Base-by-base conservation (phyloP, 768 basidiomycete genomes). In the Suillus decipiens region DNA sequence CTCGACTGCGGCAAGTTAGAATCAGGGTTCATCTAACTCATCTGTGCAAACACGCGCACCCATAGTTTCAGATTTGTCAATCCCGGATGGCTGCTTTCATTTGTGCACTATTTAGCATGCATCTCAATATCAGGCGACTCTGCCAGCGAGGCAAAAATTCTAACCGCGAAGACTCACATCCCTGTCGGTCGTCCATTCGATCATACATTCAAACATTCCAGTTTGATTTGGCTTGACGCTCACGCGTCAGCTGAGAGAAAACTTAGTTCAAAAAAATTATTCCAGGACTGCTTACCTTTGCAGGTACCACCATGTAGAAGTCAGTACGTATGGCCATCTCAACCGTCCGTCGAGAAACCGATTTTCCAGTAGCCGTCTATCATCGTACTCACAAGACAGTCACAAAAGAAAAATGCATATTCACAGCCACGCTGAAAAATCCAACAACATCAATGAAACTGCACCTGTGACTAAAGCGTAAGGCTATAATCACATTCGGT, bases 401-500 rank as follows among this genome's bases (percentile, higher is more conserved):
- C 31, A 19, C 51, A 53, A 53, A 53, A 33, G 10, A 33, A 53
- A 53, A 10, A 53, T 53, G 33, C 51, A 53, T n/a, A 53, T 53
- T 53, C 10, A 33, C 19, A 33, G 24, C 39, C 41, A 41, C 24
- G 28, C 37, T 57, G 37, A 56, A 41, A 39, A 56, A 17, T 39
- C 6, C 37, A 56, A 39, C 24, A 39, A 56, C 37, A 57, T 57
- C 36, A 41, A 39, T 6, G 17, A 28, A 41, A 17, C 14, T 2
- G 15, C 24, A 10, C 24, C 55, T 6, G 47, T 14, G 0, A 59
- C 66, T 71, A 92, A 62, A 93, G 77, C 47, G 90, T 90, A 62
- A 98, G 81, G 69, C 90, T 94, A 75, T 96, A 98, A 73, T 98
- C 95, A 77, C 96, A 97, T 75, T 99, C 96, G 67, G 36, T n/a